These are phyloP conservation scores for Colletotrichum navitas DNA, from an alignment of 2,329 filamentous ascomycete species.

Conservation along the genomic window DNA sequence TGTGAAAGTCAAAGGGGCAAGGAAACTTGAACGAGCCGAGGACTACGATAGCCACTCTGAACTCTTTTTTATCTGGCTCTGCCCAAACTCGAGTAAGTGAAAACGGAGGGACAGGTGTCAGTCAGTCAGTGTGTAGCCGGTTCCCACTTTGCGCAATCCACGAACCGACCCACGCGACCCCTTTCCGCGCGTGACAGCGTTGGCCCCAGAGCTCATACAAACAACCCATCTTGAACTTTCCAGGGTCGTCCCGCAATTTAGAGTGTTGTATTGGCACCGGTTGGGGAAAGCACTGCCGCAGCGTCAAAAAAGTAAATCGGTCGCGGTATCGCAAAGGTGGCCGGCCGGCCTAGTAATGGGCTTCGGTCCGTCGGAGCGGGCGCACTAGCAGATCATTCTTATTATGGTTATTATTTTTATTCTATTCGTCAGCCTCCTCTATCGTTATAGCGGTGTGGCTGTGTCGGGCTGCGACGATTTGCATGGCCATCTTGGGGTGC, in stretches of 20 bases:
- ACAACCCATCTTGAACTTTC: slow-evolving; percentile 6
- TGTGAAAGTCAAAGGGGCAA: not conserved
- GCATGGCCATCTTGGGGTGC: not conserved
- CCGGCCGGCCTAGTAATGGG: not conserved
- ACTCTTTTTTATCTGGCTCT: not conserved
- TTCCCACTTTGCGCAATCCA: slow-evolving; percentile 17
- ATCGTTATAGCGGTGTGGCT: slow-evolving; percentile 1
- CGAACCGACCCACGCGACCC: slow-evolving; percentile 1
- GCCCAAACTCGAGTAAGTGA: slow-evolving; percentile 2
- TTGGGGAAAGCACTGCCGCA: not conserved
- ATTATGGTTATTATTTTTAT: not conserved
- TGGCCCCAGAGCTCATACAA: slow-evolving; percentile 7
- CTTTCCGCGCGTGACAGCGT: slow-evolving; percentile 13
- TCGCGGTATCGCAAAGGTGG: not conserved
- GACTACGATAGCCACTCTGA: not conserved
- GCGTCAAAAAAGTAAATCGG: not conserved
- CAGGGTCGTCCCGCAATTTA: slow-evolving; percentile 6
- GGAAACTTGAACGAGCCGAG: not conserved
- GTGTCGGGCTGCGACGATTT: slow-evolving; percentile 1
- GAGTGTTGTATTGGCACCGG: slow-evolving; percentile 3
- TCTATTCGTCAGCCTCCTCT: not conserved
- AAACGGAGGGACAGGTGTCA: not conserved
- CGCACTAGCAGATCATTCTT: not conserved
- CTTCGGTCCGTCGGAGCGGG: not conserved
- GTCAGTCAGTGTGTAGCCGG: not conserved